Evolutionary conservation across 176 grass and related monocot genomes (phyloP).

Genomic region (Guadua angustifolia): DNA sequence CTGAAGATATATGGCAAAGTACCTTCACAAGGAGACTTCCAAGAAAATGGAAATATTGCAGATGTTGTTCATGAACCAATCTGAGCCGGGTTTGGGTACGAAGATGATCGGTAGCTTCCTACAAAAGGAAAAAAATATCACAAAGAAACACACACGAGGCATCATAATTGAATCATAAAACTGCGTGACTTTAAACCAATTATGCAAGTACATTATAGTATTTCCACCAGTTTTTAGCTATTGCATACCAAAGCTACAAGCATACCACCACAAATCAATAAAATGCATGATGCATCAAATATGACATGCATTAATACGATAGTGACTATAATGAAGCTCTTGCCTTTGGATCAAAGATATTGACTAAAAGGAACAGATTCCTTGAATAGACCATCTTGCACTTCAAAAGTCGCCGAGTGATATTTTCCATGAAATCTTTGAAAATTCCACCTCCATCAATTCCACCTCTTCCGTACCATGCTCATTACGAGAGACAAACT

Average conservation of each 20-base stretch:
- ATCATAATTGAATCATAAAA: slow-evolving; percentile 1
- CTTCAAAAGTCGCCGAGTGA: slow-evolving; percentile 95
- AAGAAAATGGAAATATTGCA: slow-evolving; percentile 95
- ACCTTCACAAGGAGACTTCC: slow-evolving; percentile 95
- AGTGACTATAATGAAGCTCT: not conserved
- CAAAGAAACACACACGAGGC: slow-evolving; percentile 6
- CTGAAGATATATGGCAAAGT: slow-evolving; percentile 31
- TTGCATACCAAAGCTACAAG: not conserved
- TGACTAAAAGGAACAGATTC: slow-evolving; percentile 45
- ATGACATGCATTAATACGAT: slow-evolving; percentile 14
- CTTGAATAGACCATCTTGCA: slow-evolving; percentile 94
- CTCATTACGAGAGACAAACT: slow-evolving; percentile 96
- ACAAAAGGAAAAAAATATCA: slow-evolving; percentile 34
- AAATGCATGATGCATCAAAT: not conserved
- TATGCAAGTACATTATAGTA: not conserved
- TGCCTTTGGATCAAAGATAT: slow-evolving; percentile 13
- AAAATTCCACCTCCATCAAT: slow-evolving; percentile 99
- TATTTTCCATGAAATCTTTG: slow-evolving; percentile 99
- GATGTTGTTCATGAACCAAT: slow-evolving; percentile 89
- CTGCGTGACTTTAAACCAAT: not conserved
- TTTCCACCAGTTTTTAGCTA: slow-evolving; percentile 8
- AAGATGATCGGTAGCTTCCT: slow-evolving; percentile 93
- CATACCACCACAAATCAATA: not conserved
- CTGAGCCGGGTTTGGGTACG: slow-evolving; percentile 95
- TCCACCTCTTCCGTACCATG: slow-evolving; percentile 90